A percentile compares a stretch with the other conserved stretches of the same genome.
Evolutionary conservation across 176 grass and related monocot genomes (phyloP).

Genomic region (Avena eriantha): DNA sequence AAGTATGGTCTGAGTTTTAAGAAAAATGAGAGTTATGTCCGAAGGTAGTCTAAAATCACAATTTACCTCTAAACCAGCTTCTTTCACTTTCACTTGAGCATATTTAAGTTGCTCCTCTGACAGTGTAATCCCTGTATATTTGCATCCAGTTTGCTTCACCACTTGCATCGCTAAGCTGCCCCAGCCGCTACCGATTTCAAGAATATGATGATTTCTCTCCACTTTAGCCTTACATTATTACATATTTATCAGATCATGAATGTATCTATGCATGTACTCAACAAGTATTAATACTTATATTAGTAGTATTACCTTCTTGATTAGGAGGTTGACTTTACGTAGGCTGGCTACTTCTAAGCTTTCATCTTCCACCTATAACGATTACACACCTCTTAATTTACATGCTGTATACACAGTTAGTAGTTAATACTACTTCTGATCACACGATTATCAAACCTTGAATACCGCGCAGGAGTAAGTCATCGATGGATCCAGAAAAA

Average conservation of each 20-base stretch:
- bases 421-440: neutral
- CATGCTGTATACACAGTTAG: neutral
- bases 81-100: conserved; percentile 59
- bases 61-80: conserved; percentile 61
- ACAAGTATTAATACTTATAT: neutral
- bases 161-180: conserved; percentile 67
- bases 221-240: conserved; percentile 57
- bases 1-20: neutral
- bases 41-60: neutral
- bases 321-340: conserved; percentile 74
- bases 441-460: conserved; percentile 46
- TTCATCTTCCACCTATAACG: conserved; percentile 67
- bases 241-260: conserved; percentile 1
- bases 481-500: conserved; percentile 94
- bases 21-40: neutral
- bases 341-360: conserved; percentile 76
- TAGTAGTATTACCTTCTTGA: conserved; percentile 67
- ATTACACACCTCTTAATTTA: neutral
- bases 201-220: conserved; percentile 59
- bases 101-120: conserved; percentile 70
- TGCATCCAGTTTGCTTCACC: conserved; percentile 70
- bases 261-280: neutral
- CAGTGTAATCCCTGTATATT: conserved; percentile 70
- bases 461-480: conserved; percentile 89
- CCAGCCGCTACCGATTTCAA: conserved; percentile 80